Conservation (phyloP, 139 green algal species). For the Diplosphaera chodatii region DNA sequence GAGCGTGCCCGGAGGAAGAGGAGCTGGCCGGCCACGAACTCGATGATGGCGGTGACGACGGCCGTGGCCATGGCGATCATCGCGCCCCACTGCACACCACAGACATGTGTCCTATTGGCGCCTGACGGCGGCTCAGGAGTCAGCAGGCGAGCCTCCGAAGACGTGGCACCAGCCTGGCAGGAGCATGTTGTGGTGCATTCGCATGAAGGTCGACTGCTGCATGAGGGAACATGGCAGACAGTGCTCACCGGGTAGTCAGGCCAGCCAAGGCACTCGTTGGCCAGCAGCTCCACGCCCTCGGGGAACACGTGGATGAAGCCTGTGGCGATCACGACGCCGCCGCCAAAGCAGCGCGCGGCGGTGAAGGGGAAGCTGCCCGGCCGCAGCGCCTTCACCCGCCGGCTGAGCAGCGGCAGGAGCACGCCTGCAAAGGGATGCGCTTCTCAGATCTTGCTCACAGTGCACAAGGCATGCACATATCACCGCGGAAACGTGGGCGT, state of each 20-base stretch:
- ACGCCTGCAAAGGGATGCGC: no score
- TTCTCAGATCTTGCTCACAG: no score
- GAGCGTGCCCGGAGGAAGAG: background rate
- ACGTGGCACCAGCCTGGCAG: no score
- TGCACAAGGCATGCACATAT: no score
- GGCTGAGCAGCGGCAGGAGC: background rate
- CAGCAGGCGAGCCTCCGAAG: no score
- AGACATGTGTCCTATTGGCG: no score
- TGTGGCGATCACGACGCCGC: constrained; percentile 3
- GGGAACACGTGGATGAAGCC: constrained; percentile 4
- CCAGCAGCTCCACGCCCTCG: background rate
- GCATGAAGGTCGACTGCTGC: no score
- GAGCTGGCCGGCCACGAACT: background rate
- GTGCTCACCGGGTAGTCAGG: background rate
- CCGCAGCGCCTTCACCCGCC: background rate
- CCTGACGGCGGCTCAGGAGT: no score
- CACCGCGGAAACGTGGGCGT: no score
- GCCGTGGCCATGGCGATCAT: background rate
- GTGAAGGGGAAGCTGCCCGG: background rate
- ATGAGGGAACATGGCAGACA: no score
- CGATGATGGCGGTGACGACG: background rate
- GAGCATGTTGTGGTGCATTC: no score
- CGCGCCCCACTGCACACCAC: background rate
- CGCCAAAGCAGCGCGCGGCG: background rate
- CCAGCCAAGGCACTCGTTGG: background rate